A percentile compares a stretch with the other conserved stretches of the same genome.
These are phyloP conservation scores for Entamoeba invadens DNA, from an alignment of 208 protist species.

Conservation along the genomic window DNA sequence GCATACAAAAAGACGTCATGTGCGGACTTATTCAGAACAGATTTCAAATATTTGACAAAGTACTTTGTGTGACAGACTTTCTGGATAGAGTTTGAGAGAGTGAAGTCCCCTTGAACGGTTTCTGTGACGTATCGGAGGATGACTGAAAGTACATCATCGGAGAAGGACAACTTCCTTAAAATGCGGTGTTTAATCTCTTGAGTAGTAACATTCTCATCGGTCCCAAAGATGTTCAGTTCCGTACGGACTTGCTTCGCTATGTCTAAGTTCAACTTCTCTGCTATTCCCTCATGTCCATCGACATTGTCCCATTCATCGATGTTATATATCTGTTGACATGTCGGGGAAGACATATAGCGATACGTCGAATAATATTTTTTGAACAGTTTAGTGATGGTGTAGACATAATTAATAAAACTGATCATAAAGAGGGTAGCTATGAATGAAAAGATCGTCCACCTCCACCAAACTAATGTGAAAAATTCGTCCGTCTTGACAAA, in stretches of 20 bases:
- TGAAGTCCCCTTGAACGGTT: not conserved
- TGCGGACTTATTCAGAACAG: not conserved
- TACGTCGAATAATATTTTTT: not conserved
- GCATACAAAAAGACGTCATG: not conserved
- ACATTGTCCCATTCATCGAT: not conserved
- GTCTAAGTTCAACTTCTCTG: not conserved
- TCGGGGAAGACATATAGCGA: not conserved
- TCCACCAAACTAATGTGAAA: not conserved
- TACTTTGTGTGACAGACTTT: not conserved
- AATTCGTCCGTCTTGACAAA: not conserved
- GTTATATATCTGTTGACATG: not conserved
- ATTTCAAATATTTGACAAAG: not conserved
- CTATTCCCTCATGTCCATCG: not conserved
- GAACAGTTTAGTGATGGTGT: not conserved
- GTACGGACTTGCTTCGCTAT: not conserved
- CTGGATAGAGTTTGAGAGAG: not conserved
- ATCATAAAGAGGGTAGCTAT: not conserved
- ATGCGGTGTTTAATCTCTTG: not conserved
- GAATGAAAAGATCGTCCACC: not conserved
- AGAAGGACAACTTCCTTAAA: not conserved
- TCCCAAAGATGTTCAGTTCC: not conserved
- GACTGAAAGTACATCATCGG: not conserved
- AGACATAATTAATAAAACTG: not conserved
- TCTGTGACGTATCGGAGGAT: not conserved
- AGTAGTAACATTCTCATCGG: not conserved